phyloP scores from a whole-genome alignment of 208 protist genomes.

The Wallacemonas sp. region DNA sequence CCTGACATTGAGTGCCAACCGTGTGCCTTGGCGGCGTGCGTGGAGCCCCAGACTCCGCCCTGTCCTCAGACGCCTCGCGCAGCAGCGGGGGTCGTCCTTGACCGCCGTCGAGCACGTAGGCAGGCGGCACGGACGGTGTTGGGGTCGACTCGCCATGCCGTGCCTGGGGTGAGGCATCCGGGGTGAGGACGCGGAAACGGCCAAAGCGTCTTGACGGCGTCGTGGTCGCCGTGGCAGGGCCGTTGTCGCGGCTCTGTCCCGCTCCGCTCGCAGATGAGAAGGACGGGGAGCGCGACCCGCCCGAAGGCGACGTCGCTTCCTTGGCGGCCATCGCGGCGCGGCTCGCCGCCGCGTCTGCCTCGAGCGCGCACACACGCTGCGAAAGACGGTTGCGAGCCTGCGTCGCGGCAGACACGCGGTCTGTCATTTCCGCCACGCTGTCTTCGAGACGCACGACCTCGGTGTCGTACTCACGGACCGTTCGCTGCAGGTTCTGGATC shows the following conservation, averaged over 20 bases:
- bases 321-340: neutral
- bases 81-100: neutral
- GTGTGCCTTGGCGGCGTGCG: neutral
- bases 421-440: conserved; percentile 12
- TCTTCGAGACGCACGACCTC: conserved; percentile 26
- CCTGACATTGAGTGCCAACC: neutral
- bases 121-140: neutral
- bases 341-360: conserved; percentile 13
- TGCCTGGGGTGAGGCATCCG: conserved; percentile 4
- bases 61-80: neutral
- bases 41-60: neutral
- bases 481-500: conserved; percentile 11
- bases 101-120: conserved; percentile 2
- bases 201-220: conserved; percentile 15
- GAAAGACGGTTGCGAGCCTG: neutral
- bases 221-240: neutral
- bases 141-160: neutral
- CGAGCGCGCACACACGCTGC: conserved; percentile 15
- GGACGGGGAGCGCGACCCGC: no score
- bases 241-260: neutral
- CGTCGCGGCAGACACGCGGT: conserved; percentile 12
- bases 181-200: conserved; percentile 13
- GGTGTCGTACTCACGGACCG: conserved; percentile 12
- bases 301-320: no score
- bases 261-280: neutral